Percentiles rank a stretch among this genome's conserved stretches.
These are phyloP conservation scores for Streptanthus diversifolius DNA, from an alignment of 345 rosid genomes.

Conservation along the genomic window DNA sequence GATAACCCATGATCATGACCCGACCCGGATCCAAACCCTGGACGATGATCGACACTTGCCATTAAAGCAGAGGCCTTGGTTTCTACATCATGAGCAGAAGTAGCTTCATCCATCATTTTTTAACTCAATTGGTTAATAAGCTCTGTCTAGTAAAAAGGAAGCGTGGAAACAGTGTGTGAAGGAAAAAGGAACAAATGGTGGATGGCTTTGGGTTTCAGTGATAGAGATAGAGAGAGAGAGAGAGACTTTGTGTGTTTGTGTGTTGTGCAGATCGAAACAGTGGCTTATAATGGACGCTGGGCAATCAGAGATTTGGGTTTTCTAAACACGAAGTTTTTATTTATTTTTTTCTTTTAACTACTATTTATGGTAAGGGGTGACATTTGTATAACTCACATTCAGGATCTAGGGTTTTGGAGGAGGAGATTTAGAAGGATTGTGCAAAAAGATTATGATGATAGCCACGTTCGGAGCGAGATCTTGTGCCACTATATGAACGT, in stretches of 20 bases:
- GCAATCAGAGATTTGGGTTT: slow-evolving; percentile 58
- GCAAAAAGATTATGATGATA: slow-evolving; percentile 12
- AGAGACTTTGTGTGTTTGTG: slow-evolving; percentile 18
- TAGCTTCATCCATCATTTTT: slow-evolving; percentile 34
- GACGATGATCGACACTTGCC: slow-evolving; percentile 52
- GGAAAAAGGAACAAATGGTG: slow-evolving; percentile 29
- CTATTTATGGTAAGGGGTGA: slow-evolving; percentile 41
- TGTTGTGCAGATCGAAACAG: slow-evolving; percentile 55
- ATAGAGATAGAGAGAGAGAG: slow-evolving; percentile 34
- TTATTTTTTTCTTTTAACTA: background rate
- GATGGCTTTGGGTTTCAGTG: slow-evolving; percentile 40
- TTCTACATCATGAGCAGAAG: slow-evolving; percentile 38
- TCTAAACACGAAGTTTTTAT: slow-evolving; percentile 10
- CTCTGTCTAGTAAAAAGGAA: slow-evolving; percentile 22
- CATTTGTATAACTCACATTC: slow-evolving; percentile 69
- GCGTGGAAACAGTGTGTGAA: slow-evolving; percentile 18
- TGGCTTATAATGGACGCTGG: slow-evolving; percentile 65
- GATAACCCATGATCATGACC: slow-evolving; percentile 39
- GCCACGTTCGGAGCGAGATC: slow-evolving; percentile 1
- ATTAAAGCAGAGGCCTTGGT: slow-evolving; percentile 51
- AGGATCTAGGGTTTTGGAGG: slow-evolving; percentile 37
- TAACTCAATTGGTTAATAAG: slow-evolving; percentile 36
- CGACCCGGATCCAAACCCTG: slow-evolving; percentile 38
- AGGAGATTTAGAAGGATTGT: background rate
- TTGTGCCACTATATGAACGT: slow-evolving; percentile 35